Evolutionary conservation across 129 eudicot species (phyloP).

Genomic region (Tanacetum coccineum): DNA sequence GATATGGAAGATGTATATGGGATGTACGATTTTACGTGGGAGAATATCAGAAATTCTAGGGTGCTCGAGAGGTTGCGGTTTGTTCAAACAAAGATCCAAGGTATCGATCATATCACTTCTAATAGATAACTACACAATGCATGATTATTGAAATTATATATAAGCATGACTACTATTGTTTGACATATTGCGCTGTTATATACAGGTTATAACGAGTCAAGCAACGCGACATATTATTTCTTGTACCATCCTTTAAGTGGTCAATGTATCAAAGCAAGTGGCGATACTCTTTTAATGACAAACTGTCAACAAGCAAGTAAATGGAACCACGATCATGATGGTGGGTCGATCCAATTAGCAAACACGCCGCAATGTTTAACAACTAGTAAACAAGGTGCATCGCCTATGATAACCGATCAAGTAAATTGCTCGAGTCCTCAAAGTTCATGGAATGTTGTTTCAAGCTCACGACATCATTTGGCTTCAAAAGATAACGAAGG

Average conservation of each 20-base stretch:
- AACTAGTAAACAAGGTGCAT: too few species aligned
- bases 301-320: constrained; percentile 33
- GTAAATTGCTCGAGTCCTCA: too few species aligned
- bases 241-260: constrained; percentile 68
- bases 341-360: constrained; percentile 36
- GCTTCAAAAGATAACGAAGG: too few species aligned
- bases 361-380: too few species aligned
- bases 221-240: constrained; percentile 23
- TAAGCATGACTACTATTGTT: neutral
- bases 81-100: constrained; percentile 43
- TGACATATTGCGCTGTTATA: neutral
- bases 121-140: too few species aligned
- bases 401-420: too few species aligned
- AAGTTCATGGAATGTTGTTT: too few species aligned
- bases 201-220: constrained; percentile 19
- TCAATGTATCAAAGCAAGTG: constrained; percentile 35
- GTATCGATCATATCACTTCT: constrained; percentile 29
- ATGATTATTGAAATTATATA: neutral
- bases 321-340: constrained; percentile 42
- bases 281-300: constrained; percentile 19
- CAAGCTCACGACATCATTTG: too few species aligned
- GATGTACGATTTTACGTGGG: constrained; percentile 47
- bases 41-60: constrained; percentile 33
- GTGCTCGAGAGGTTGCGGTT: constrained; percentile 38
- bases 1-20: constrained; percentile 54